Evolutionary conservation across 2,329 filamentous ascomycete species (phyloP).

Genomic region (Penicillium freii): DNA sequence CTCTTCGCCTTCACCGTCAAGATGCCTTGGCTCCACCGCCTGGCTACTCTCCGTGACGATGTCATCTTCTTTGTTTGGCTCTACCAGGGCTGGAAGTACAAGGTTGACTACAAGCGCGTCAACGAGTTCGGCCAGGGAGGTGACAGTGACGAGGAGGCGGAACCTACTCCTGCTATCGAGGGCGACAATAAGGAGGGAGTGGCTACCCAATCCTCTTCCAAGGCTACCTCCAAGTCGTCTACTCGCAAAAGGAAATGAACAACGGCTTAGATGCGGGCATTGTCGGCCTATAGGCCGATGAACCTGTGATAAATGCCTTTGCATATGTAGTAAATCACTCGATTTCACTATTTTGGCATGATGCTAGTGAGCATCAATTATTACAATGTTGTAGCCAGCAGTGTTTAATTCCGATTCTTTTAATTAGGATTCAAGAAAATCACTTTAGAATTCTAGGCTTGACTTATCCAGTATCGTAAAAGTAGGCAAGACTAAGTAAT

Average conservation of each 20-base stretch:
- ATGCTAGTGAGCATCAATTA: not conserved
- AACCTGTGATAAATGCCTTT: not conserved
- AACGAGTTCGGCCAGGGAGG: constrained; percentile 98
- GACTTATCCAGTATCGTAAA: not conserved
- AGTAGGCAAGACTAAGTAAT: not conserved
- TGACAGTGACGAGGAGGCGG: constrained; percentile 69
- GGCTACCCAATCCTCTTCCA: constrained; percentile 30
- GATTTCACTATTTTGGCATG: not conserved
- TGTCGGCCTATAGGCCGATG: not conserved
- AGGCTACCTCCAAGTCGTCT: constrained; percentile 27
- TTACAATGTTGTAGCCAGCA: not conserved
- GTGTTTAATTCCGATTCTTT: not conserved
- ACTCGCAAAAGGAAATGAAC: constrained; percentile 39
- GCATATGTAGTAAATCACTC: not conserved
- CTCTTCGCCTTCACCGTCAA: constrained; percentile 99
- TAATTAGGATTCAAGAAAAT: not conserved
- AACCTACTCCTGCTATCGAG: constrained; percentile 30
- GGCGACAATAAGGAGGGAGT: constrained; percentile 20
- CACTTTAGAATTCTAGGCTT: not conserved
- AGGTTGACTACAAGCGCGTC: constrained; percentile 83
- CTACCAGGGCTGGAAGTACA: constrained; percentile 92
- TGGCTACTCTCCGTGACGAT: constrained; percentile 91
- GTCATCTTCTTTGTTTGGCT: constrained; percentile 98
- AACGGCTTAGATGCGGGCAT: not conserved
- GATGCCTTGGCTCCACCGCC: constrained; percentile 90